Evolutionary conservation across 139 green algal genomes (phyloP).

Genomic region (Volvox reticuliferus): DNA sequence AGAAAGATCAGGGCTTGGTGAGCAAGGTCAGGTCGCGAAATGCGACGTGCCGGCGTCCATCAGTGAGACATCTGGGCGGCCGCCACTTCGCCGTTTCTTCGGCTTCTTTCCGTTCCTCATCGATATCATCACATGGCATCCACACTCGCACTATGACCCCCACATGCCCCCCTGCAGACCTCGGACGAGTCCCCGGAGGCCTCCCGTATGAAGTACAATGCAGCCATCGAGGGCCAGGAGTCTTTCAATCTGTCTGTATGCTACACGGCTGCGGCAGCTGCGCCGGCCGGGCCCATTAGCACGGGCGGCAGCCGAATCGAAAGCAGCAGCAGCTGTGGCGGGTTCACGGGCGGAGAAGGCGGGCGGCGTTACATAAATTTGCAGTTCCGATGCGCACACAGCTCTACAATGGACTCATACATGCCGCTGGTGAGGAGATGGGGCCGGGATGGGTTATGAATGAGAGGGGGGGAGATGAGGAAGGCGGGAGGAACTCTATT

Average conservation of each 20-base stretch:
- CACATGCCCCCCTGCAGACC: conserved; percentile 13
- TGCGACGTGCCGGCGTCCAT: no score
- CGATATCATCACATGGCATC: no score
- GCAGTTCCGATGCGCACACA: conserved; percentile 63
- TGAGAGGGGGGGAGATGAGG: not conserved
- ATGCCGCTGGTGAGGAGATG: conserved; percentile 52
- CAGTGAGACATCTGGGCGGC: no score
- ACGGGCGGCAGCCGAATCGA: not conserved
- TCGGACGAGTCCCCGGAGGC: conserved; percentile 2
- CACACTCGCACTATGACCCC: not conserved
- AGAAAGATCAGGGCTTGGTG: no score
- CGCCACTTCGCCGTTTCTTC: not conserved
- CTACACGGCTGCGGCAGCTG: not conserved
- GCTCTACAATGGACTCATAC: conserved; percentile 44
- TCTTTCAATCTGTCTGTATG: conserved; percentile 48
- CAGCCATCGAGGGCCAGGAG: conserved; percentile 53
- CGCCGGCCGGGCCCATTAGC: not conserved
- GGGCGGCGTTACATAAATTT: conserved; percentile 29
- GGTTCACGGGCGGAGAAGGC: not conserved
- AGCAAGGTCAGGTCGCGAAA: no score
- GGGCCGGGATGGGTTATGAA: no score
- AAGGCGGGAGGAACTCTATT: not conserved
- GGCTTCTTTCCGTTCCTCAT: not conserved
- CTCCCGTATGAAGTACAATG: not conserved
- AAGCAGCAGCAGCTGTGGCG: not conserved